Base-by-base conservation (phyloP, 2,329 filamentous ascomycete genomes). In the Diaporthe sp. region DNA sequence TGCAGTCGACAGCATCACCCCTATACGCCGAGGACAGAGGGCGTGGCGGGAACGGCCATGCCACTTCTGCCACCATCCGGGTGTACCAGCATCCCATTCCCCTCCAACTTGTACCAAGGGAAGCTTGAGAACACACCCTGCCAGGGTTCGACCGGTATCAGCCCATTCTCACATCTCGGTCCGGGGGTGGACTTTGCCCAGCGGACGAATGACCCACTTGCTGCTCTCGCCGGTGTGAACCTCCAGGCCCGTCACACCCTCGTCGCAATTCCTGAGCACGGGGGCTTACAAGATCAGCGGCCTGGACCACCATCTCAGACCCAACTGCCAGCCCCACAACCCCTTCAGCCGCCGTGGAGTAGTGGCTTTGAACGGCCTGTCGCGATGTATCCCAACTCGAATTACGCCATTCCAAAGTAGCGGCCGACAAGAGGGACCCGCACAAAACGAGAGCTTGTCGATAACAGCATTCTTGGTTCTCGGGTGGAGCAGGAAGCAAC, bases 1-100 rank as follows among this genome's bases (percentile, higher is more conserved):
- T 71, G 58, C 35, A 75, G 59, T 42, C 58, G 55, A 51, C 56
- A 59, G 32, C 70, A 68, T 19, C 69, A 61, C 30, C 42, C 44
- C 7, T 56, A 50, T 56, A 35, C 13, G 9, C 50, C 50, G n/a
- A 47, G 22, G 39, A 9, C n/a, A 2, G 68, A 50, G 22, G 27
- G 39, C 22, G 30, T n/a, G 1, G 22, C 10, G 13, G 39, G 27
- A 4, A 9, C 25, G 1, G 42, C 22, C 8, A 22, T 35, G 55
- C 22, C 69, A 9, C 10, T 44, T n/a, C 8, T 35, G 4, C 22
- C 51, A 6, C 13, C 51, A 6, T 39, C 39, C 7, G 42, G 42
- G 5, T 71, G 55, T 56, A 25, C 69, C 27, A 12, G n/a, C 22
- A 39, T 32, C 35, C 12, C 10, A 22, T 4, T 27, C 3, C n/a